Percentiles rank a stretch among this genome's conserved stretches.
These are phyloP conservation scores for Exophiala sp. DNA, from an alignment of 2,329 filamentous ascomycete genomes.

Conservation along the genomic window DNA sequence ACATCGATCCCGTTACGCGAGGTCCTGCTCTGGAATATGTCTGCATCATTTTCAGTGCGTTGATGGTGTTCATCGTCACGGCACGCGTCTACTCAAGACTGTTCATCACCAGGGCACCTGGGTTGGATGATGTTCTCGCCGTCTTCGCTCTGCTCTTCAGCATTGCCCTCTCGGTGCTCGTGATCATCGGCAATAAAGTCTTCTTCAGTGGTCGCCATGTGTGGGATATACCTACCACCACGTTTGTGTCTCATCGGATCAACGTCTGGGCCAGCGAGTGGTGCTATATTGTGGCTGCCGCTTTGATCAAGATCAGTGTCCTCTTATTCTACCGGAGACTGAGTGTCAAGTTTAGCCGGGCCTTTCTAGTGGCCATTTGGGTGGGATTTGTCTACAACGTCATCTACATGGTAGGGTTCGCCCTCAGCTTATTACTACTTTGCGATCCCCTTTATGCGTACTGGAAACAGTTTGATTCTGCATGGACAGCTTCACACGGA, in stretches of 20 bases:
- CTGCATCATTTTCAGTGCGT: constrained; percentile 28
- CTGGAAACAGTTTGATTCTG: constrained; percentile 23
- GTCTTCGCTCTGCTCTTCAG: constrained; percentile 16
- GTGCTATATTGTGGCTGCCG: constrained; percentile 16
- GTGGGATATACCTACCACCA: constrained; percentile 25
- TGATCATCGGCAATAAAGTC: constrained; percentile 24
- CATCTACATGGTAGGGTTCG: constrained; percentile 20
- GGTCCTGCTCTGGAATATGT: constrained; percentile 30
- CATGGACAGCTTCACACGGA: constrained; percentile 18
- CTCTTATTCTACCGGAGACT: constrained; percentile 30
- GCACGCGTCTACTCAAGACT: constrained; percentile 31
- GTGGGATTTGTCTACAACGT: constrained; percentile 29
- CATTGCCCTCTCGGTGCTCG: constrained; percentile 19
- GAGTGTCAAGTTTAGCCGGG: constrained; percentile 22
- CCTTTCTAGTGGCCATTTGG: constrained; percentile 27
- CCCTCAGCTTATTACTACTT: constrained; percentile 20
- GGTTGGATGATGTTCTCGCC: constrained; percentile 24
- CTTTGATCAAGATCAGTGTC: constrained; percentile 25
- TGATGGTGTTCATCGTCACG: constrained; percentile 25
- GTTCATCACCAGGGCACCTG: constrained; percentile 27
- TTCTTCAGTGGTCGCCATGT: constrained; percentile 25
- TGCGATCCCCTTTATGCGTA: constrained; percentile 26
- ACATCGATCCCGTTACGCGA: constrained; percentile 30
- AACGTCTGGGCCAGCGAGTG: constrained; percentile 25
- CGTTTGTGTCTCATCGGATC: constrained; percentile 15